Conservation (phyloP, 495 filamentous ascomycete species). For the Podospora fimiseda region DNA sequence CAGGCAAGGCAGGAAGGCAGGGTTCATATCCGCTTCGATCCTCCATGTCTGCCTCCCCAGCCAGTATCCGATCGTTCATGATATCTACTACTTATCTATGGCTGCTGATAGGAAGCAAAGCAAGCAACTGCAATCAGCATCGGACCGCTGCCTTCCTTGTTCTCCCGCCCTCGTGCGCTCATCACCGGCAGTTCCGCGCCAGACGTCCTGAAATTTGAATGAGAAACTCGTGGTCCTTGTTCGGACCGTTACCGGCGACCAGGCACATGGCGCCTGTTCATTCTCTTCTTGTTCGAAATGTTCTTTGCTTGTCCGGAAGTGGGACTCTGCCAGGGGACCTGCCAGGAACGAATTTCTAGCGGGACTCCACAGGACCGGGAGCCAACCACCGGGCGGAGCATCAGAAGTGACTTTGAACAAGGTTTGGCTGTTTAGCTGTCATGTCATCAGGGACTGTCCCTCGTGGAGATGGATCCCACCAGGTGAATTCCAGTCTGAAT, state of each 20-base stretch:
- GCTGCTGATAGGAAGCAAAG: not conserved
- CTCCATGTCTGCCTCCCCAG: not conserved
- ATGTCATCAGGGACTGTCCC: slow-evolving; percentile 16
- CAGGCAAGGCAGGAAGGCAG: not conserved
- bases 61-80: not conserved
- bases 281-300: not conserved
- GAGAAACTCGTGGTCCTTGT: not conserved
- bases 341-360: slow-evolving; percentile 11
- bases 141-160: no score
- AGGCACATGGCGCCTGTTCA: not conserved
- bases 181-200: not conserved
- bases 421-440: slow-evolving; percentile 10
- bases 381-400: slow-evolving; percentile 12
- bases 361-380: slow-evolving; percentile 11
- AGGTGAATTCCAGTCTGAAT: slow-evolving; percentile 6
- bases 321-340: slow-evolving; percentile 5
- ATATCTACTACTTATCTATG: not conserved
- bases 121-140: no score
- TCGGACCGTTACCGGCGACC: slow-evolving; percentile 26
- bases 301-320: slow-evolving; percentile 6
- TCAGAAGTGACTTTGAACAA: slow-evolving; percentile 8
- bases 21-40: slow-evolving; percentile 5
- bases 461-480: slow-evolving; percentile 1
- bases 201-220: slow-evolving; percentile 1
- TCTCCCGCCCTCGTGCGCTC: no score